Base-by-base conservation (phyloP, 2,329 filamentous ascomycete species). In the Fusarium napiforme region DNA sequence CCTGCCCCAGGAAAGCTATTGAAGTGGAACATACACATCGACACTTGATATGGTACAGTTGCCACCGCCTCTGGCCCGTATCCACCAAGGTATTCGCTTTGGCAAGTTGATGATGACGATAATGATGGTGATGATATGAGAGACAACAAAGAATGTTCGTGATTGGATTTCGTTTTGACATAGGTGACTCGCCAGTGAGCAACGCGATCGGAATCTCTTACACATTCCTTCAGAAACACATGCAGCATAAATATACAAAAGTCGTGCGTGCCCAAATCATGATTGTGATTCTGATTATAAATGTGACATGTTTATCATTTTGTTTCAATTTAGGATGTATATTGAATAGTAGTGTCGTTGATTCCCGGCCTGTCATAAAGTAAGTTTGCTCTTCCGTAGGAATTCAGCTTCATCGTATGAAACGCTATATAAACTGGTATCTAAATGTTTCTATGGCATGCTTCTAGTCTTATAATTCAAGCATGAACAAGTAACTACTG, bases 191-290 rank as follows among this genome's bases (percentile, higher is more conserved):
- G 50, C 47, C 50, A 67, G 58, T 36, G 52, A 56, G 55, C 53
- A 45, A 36, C 30, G 32, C 42, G 42, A 68, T 59, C 50, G 55
- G 64, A 58, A 70, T 69, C 37, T 68, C 42, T 68, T 74, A 74
- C 52, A 72, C 62, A 60, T 64, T 73, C 62, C 65, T 74, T 73
- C 71, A 73, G n/a, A 50, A 57, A 61, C 62, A 72, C 43, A 69
- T 46, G 53, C 53, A 62, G 23, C 40, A 53, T 58, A 53, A 73
- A 74, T 73, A 69, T 52, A 73, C 26, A 50, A 60, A 60, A 49
- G 23, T 55, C 50, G 18, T 53, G 43, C 32, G 26, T 60, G 56
- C 28, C 56, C 47, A 32, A 12, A 28, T 32, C 36, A 55, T 67
- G 58, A 43, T 39, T 45, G 58, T 57, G 45, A 56, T 19, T 69